A percentile compares a stretch with the other conserved stretches of the same genome.
Conservation (phyloP, 106 monocot genomes). For the Platanthera guangdongensis region DNA sequence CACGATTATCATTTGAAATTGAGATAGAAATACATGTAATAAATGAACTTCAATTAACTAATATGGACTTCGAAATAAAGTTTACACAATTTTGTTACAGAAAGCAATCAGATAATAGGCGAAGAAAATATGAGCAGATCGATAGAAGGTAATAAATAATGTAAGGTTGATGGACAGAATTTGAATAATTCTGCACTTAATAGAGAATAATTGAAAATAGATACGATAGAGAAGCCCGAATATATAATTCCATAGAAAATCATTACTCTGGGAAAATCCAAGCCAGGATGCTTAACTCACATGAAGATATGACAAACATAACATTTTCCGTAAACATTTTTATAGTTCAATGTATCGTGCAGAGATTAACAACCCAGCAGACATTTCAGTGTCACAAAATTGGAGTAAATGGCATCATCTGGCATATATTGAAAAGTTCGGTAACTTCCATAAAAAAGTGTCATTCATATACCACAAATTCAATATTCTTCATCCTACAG, state of each 20-base stretch:
- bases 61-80: neutral
- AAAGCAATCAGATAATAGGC: neutral
- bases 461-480: neutral
- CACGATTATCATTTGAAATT: neutral
- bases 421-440: neutral
- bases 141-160: neutral
- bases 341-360: neutral
- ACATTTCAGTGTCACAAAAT: neutral
- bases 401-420: neutral
- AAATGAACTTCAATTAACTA: neutral
- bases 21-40: neutral
- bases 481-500: no score
- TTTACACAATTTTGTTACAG: neutral
- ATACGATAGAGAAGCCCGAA: neutral
- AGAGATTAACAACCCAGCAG: neutral
- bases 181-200: neutral
- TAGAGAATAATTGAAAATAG: neutral
- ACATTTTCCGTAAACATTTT: neutral
- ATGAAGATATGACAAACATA: neutral
- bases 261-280: neutral
- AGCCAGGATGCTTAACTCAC: neutral
- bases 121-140: neutral
- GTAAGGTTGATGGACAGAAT: neutral
- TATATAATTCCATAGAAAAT: neutral
- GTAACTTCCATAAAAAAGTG: neutral